Base-by-base conservation (phyloP, 768 basidiomycete species). In the Serpula lacrymans region DNA sequence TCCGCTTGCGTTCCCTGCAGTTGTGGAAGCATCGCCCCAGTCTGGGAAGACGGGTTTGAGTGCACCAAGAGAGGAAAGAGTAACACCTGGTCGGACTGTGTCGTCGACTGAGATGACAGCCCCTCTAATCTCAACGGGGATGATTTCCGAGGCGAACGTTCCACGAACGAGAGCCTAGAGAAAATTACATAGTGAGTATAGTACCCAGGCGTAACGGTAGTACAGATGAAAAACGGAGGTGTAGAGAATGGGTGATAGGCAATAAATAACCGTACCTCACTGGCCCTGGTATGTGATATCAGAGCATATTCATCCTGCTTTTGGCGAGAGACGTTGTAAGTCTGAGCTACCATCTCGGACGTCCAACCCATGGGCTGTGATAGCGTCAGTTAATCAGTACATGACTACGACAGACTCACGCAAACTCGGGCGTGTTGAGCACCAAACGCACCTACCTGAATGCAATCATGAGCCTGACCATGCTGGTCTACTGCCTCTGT, bases 321-420 rank as follows among this genome's bases (percentile, higher is more conserved):
- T 55, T 80, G 67, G 25, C 94, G 82, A 4, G 88, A 71, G 43
- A 93, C 63, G n/a, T 80, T 73, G 65, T 81, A 93, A 6, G 75
- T 68, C 52, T 82, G 62, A n/a, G 90, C 88, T 16, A 92, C 88
- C 80, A 88, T 82, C 61, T 93, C 90, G 4, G 88, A 88, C 1
- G 90, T 93, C 90, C 90, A 99, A 36, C 92, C 92, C 92, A 93
- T 93, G 9, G 88, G 84, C 85, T 90, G n/a, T n/a, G n/a, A 46
- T 14, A 32, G 32, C 9, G 18, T 27, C 25, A 43, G n/a, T 11
- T 48, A 34, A 46, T 20, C 27, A 23, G 6, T 21, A 24, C 20
- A 22, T 46, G 41, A 32, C 9, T 10, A 21, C 3, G n/a, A 33
- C 4, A 41, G 40, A 9, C 18, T 25, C 11, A 33, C 9, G 16